These are phyloP conservation scores for Seminavis robusta DNA, from an alignment of 108 stramenopile genomes.

Conservation along the genomic window DNA sequence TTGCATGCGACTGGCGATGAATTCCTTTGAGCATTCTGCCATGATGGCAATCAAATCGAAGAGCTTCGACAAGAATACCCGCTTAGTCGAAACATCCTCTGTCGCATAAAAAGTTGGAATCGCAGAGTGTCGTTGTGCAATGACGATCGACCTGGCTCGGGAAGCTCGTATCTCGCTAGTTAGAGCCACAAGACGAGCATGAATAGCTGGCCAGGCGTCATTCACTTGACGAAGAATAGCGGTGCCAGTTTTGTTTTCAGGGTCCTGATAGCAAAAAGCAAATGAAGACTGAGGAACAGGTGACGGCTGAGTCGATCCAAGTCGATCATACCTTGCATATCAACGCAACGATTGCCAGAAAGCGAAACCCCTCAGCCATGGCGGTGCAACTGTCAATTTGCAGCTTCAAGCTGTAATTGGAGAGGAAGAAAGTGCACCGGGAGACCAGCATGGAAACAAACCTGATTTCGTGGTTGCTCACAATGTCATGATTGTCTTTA, in stretches of 20 bases:
- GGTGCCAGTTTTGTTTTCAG: conserved; percentile 5
- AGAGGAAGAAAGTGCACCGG: too few relatives aligned
- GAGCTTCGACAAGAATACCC: conserved; percentile 12
- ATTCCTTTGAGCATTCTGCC: conserved; percentile 26
- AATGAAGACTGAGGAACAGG: too few relatives aligned
- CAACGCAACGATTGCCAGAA: conserved; percentile 16
- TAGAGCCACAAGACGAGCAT: conserved; percentile 15
- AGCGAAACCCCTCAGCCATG: conserved; percentile 14
- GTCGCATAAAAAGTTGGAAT: too few relatives aligned
- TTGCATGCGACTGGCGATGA: conserved; percentile 19
- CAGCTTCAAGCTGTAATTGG: conserved; percentile 9
- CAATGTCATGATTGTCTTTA: too few relatives aligned
- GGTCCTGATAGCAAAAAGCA: conserved; percentile 3
- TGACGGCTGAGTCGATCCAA: too few relatives aligned
- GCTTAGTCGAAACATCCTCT: conserved; percentile 6
- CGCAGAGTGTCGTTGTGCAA: too few relatives aligned
- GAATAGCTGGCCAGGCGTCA: conserved; percentile 24
- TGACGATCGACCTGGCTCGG: too few relatives aligned
- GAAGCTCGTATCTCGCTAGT: conserved; percentile 6
- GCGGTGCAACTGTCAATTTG: conserved; percentile 17
- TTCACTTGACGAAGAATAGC: conserved; percentile 27
- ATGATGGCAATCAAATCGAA: conserved; percentile 15
- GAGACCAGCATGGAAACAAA: too few relatives aligned
- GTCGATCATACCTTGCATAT: not conserved
- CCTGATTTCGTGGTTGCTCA: too few relatives aligned